Conservation (phyloP, 352 stramenopile genomes). For the Globisporangium mamillatum region DNA sequence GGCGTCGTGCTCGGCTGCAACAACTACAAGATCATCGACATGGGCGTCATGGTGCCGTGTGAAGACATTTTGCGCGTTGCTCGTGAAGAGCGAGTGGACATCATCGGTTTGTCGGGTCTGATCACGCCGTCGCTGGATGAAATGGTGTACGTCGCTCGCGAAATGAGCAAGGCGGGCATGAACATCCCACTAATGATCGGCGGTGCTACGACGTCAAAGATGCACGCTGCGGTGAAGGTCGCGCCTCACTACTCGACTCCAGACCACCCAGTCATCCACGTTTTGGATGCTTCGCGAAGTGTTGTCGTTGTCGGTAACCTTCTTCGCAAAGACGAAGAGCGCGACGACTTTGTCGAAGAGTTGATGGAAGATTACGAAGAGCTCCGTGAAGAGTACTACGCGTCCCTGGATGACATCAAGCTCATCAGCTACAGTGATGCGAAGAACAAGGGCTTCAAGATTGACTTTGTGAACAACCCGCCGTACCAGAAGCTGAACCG, state of each 20-base stretch:
- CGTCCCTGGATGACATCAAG: constrained; percentile 72
- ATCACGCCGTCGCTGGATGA: constrained; percentile 98
- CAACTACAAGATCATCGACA: constrained; percentile 97
- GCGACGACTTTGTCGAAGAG: constrained; percentile 93
- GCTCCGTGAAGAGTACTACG: constrained; percentile 85
- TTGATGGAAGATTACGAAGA: constrained; percentile 93
- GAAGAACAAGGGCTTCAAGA: constrained; percentile 73
- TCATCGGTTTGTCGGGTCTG: constrained; percentile 96
- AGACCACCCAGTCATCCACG: constrained; percentile 97
- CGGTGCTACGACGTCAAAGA: constrained; percentile 96
- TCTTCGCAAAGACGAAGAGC: constrained; percentile 87
- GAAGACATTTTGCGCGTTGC: constrained; percentile 74
- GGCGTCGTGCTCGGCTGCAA: constrained; percentile 98
- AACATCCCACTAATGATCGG: constrained; percentile 96
- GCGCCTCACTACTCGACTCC: constrained; percentile 93
- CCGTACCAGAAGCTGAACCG: constrained; percentile 82
- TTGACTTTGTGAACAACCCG: constrained; percentile 90
- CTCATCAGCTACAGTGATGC: constrained; percentile 46
- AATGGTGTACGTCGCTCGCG: constrained; percentile 97
- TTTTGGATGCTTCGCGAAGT: constrained; percentile 95
- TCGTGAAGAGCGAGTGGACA: constrained; percentile 88
- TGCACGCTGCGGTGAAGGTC: constrained; percentile 98
- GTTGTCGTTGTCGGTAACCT: constrained; percentile 95
- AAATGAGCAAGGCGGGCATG: constrained; percentile 92
- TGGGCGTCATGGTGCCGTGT: constrained; percentile 96